These are phyloP conservation scores for Saposhnikovia divaricata DNA, from an alignment of 129 eudicot species.

Conservation along the genomic window DNA sequence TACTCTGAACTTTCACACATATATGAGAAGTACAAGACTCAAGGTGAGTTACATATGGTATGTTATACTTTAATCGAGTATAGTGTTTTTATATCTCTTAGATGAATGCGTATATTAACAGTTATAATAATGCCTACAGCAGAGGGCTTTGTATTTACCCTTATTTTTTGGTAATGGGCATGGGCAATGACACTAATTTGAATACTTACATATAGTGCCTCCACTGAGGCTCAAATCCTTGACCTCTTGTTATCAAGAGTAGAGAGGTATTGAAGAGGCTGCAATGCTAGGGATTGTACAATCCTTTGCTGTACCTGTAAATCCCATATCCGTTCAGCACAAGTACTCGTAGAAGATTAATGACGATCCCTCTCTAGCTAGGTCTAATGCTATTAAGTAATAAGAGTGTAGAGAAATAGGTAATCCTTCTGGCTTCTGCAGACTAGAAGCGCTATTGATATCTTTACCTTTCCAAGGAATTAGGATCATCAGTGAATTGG, in stretches of 20 bases:
- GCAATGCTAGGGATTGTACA: background rate
- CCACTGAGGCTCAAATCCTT: background rate
- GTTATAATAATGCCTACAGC: background rate
- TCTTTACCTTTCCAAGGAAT: background rate
- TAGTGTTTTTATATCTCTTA: background rate
- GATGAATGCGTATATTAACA: background rate
- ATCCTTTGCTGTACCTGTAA: background rate
- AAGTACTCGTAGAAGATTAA: background rate
- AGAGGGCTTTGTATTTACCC: background rate
- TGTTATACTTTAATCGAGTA: background rate
- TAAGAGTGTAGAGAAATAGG: background rate
- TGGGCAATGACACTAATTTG: background rate
- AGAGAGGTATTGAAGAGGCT: background rate
- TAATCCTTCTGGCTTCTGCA: background rate
- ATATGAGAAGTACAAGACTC: constrained; percentile 79
- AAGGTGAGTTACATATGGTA: constrained; percentile 42
- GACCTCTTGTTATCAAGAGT: background rate
- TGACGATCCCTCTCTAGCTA: background rate
- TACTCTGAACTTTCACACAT: constrained; percentile 75
- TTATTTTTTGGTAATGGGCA: background rate
- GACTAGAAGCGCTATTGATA: background rate
- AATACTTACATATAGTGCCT: background rate
- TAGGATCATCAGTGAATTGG: background rate
- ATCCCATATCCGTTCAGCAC: background rate
- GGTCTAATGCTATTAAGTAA: background rate